phyloP scores from a whole-genome alignment of 192 early-diverging fungal species.

The Coemansia sp. region DNA sequence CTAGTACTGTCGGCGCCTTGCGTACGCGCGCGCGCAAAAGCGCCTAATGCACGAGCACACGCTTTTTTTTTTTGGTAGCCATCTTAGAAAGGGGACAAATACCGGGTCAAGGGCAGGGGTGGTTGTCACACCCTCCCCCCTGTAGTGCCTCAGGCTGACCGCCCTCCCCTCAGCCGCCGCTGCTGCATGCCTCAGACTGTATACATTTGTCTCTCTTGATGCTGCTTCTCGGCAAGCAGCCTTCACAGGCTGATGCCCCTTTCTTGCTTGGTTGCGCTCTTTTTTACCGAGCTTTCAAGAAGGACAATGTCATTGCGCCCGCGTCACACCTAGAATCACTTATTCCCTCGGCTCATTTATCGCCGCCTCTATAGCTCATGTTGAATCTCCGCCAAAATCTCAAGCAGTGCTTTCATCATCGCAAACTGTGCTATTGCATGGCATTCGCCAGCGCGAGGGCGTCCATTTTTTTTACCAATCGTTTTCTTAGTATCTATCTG shows the following conservation, averaged over 20 bases:
- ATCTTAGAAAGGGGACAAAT: conserved; percentile 22
- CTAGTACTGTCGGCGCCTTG: conserved; percentile 24
- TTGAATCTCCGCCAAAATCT: conserved; percentile 1
- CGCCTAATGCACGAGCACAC: conserved; percentile 18
- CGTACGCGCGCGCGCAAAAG: conserved; percentile 19
- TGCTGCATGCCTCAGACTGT: not conserved
- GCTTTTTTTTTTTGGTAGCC: conserved; percentile 3
- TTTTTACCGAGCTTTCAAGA: not conserved
- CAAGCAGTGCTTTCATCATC: not conserved
- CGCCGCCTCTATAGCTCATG: not conserved
- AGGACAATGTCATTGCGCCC: not conserved
- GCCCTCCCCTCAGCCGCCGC: conserved; percentile 5
- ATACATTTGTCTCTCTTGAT: conserved; percentile 1
- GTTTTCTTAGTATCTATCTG: not conserved
- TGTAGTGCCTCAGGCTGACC: conserved; percentile 10
- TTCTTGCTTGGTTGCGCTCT: not conserved
- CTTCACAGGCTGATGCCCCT: not conserved
- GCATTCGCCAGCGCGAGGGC: conserved; percentile 1
- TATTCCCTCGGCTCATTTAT: not conserved
- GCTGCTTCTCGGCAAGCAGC: not conserved
- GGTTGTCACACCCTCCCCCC: conserved; percentile 29
- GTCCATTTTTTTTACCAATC: conserved; percentile 3
- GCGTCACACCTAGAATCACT: not conserved
- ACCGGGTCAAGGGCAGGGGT: conserved; percentile 28
- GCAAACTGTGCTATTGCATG: not conserved